Conservation (phyloP, 768 basidiomycete genomes). For the Lactifluus hygrophoroides region DNA sequence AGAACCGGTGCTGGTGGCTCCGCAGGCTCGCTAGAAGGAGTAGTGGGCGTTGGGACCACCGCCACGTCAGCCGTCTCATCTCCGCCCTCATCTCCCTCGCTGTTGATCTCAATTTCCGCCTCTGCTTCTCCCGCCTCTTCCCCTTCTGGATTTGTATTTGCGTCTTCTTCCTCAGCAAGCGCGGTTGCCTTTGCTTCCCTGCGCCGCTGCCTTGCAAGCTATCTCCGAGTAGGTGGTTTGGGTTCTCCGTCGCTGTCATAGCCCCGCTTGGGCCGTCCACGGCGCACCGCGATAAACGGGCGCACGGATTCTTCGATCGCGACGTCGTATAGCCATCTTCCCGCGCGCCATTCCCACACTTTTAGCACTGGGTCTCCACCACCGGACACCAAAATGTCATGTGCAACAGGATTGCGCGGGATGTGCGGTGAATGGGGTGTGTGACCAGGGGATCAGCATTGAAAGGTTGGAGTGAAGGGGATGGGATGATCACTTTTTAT, state of each 20-base stretch:
- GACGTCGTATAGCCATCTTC: conserved; percentile 44
- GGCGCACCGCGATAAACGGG: conserved; percentile 33
- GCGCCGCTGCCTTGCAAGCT: conserved; percentile 15
- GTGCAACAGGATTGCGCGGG: conserved; percentile 35
- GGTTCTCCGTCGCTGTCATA: conserved; percentile 20
- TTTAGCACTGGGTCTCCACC: conserved; percentile 77
- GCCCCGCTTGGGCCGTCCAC: conserved; percentile 26
- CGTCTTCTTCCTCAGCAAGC: neutral
- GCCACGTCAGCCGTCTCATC: conserved; percentile 19
- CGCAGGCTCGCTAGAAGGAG: neutral
- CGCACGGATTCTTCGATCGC: conserved; percentile 33
- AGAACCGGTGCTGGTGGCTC: conserved; percentile 3
- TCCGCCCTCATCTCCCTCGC: conserved; percentile 29
- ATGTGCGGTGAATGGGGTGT: conserved; percentile 30
- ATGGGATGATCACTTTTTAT: conserved; percentile 53
- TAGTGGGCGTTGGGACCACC: neutral
- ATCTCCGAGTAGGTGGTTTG: conserved; percentile 17
- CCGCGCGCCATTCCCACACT: conserved; percentile 74
- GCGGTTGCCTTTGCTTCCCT: conserved; percentile 19
- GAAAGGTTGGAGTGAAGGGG: neutral
- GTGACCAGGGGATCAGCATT: neutral
- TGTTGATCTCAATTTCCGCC: conserved; percentile 16
- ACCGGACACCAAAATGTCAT: conserved; percentile 60
- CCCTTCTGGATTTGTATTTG: neutral
- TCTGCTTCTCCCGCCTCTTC: neutral